Evolutionary conservation across 495 filamentous ascomycete genomes (phyloP), one percentile per base, ranked within the genome.

Genomic region (Staphylotrichum tortipilum): DNA sequence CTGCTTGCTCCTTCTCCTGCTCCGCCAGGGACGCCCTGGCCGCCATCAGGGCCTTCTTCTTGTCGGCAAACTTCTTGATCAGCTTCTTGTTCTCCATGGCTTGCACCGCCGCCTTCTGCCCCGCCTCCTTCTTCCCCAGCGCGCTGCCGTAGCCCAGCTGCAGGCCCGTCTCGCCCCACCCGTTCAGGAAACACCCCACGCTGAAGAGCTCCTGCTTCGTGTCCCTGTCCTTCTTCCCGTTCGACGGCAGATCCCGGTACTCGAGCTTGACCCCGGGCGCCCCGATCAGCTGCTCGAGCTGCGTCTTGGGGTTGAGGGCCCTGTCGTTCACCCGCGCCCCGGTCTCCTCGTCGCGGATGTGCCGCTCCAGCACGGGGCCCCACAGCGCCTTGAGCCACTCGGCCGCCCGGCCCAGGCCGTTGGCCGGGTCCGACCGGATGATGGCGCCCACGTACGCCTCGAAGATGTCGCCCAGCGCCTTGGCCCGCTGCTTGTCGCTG

Each of bases 381-480:
- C 88, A 95, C 1, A 94, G 62, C 9, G 68, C 63, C 38, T 75
- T 78, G 40, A 95, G 61, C 87, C 88, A 95, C 21, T 73, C 54
- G 45, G 82, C 73, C 7, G 72, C 82, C 14, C 69, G 70, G 43
- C 59, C 50, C 42, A 84, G 75, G 7, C 88, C 88, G 35, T 77
- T 57, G 10, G 58, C 63, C 0, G 78, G 67, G 58, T 85, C 74
- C 11, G 80, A 81, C 8, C 88, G 65, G 37, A 94, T 75, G 21
- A 87, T 62, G 11, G 85, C 89, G 17, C 86, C 89, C 9, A 89
- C 78, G 62, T 91, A 94, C 2, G 89, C 83, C 65, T 95, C 89
- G 59, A 95, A 90, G 8, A 95, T 76, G 64, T 95, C 89, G 8
- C 81, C 89, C 40, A 81, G 68, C 15, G 83, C 78, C 62, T 95